These are phyloP conservation scores for Phaeoacremonium minimum DNA, from an alignment of 2,329 filamentous ascomycete species.

Conservation along the genomic window DNA sequence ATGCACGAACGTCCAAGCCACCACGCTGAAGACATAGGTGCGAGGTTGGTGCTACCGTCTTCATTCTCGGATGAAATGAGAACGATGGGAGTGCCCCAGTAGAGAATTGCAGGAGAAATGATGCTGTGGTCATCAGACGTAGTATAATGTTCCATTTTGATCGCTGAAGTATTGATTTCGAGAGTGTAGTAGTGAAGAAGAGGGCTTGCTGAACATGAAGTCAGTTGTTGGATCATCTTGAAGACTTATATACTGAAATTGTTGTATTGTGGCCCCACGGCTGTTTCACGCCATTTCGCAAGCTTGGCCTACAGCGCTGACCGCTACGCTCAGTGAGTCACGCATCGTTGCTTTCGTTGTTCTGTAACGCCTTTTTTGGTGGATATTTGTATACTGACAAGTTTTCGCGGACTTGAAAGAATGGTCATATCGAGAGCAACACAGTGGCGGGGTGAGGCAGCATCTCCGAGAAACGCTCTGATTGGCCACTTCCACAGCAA, in stretches of 20 bases:
- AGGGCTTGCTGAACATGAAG: neutral
- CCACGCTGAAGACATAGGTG: conserved; percentile 37
- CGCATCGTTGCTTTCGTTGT: neutral
- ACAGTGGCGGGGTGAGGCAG: neutral
- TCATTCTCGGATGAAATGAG: conserved; percentile 33
- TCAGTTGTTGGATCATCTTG: neutral
- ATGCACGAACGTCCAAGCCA: conserved; percentile 38
- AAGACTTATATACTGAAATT: neutral
- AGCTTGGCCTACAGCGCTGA: too few relatives aligned
- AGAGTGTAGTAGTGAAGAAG: neutral
- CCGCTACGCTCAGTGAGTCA: neutral
- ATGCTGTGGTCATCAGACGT: conserved; percentile 1
- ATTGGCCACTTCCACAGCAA: conserved; percentile 1
- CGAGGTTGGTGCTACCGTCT: conserved; percentile 34
- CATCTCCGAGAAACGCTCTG: neutral
- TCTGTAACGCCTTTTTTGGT: neutral
- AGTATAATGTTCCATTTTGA: neutral
- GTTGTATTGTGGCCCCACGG: neutral
- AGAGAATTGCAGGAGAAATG: conserved; percentile 33
- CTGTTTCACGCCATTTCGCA: neutral
- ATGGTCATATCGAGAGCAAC: conserved; percentile 1
- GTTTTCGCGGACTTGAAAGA: too few relatives aligned
- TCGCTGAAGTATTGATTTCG: too few relatives aligned
- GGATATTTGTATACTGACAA: neutral
- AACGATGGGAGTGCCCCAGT: conserved; percentile 35